Evolutionary conservation across 371 early-diverging fungal species (phyloP).

Genomic region (Rhizopus microsporus): DNA sequence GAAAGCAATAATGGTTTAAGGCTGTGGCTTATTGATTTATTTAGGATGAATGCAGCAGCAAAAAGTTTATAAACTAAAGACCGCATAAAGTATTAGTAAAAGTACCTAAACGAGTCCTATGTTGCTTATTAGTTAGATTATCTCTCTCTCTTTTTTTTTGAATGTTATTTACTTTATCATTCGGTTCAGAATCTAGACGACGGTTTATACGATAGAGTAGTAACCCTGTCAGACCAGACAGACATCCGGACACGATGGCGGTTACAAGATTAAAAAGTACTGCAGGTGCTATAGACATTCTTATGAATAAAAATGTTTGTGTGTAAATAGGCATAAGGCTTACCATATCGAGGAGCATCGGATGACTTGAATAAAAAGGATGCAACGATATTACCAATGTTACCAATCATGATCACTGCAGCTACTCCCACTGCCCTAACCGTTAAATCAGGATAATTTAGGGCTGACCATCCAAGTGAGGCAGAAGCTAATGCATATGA

Average conservation of each 20-base stretch:
- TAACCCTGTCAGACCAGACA: constrained; percentile 20
- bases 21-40: not conserved
- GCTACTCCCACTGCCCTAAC: constrained; percentile 35
- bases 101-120: no score
- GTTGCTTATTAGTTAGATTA: no score
- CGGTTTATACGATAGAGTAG: constrained; percentile 24
- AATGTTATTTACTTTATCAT: constrained; percentile 4
- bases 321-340: not conserved
- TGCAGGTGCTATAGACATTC: constrained; percentile 17
- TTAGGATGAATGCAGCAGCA: no score
- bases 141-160: not conserved
- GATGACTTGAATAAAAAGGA: constrained; percentile 28
- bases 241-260: constrained; percentile 9
- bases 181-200: constrained; percentile 11
- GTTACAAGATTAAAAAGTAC: constrained; percentile 18
- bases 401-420: constrained; percentile 25
- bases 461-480: constrained; percentile 30
- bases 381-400: constrained; percentile 31
- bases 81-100: no score
- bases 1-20: not conserved
- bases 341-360: constrained; percentile 34
- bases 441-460: constrained; percentile 29
- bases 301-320: not conserved
- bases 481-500: constrained; percentile 21
- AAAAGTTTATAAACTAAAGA: no score